Evolutionary conservation across 2,329 filamentous ascomycete species (phyloP), one percentile per base, ranked within the genome.

Genomic region (Meredithiella fracta): DNA sequence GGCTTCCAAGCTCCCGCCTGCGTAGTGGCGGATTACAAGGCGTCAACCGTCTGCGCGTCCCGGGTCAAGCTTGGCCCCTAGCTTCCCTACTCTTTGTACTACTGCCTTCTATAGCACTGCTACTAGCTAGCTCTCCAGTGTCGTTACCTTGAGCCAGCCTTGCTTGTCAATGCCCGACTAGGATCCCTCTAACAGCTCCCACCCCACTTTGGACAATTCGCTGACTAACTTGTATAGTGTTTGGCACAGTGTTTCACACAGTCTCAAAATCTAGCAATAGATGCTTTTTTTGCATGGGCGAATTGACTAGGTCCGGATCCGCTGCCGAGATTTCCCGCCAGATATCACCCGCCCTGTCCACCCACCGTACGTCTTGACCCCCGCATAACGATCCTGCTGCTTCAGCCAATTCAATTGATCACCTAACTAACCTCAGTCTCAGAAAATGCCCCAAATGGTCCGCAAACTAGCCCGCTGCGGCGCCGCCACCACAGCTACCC

Each of bases 361-460:
- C 14, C 22, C 15, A 9, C n/a, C 44, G 44, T 49, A 49, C 6
- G 44, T 49, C 1, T 14, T 26, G 20, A 49, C 11, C 9, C 17
- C 22, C 17, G 2, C 5, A 38, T 38, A 22, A 15, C 29, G 17
- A 17, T 25, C 15, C 9, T 22, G 22, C 1, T 11, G 22, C 22
- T 52, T 9, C 17, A 8, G 23, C 15, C 20, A 11, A 15, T 23
- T 22, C 20, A 54, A 56, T 51, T 29, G 25, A 29, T 23, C 47
- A 15, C n/a, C 15, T 40, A 15, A 38, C 49, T 52, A 51, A 38
- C 37, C 47, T 11, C 22, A 9, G 2, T 14, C 23, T 40, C 25
- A 56, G 47, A 51, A 47, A 53, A 58, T 58, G 57, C 47, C 57
- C 34, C 57, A 53, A 49, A 55, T 55, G 55, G 53, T 55, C 53